These are phyloP conservation scores for Sodiomyces alkalinus DNA, from an alignment of 2,329 filamentous ascomycete species.

Conservation along the genomic window DNA sequence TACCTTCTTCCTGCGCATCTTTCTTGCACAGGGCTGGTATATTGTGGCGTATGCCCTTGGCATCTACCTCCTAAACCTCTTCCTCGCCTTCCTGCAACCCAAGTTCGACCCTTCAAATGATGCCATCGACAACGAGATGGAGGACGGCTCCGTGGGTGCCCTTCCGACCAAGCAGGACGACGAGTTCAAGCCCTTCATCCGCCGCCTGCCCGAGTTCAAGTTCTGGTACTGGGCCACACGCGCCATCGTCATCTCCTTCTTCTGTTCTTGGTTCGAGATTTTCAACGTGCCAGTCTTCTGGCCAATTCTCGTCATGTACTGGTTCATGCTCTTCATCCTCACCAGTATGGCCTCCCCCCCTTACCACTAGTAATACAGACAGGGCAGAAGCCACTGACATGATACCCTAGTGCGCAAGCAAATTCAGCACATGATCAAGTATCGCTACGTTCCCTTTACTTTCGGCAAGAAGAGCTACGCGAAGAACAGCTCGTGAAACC, in stretches of 20 bases:
- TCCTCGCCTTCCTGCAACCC: conserved; percentile 93
- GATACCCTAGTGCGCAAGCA: conserved; percentile 74
- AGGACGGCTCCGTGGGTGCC: conserved; percentile 69
- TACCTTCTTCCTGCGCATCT: conserved; percentile 77
- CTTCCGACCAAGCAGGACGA: conserved; percentile 93
- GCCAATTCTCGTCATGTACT: conserved; percentile 96
- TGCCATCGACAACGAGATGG: conserved; percentile 81
- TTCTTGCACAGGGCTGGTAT: conserved; percentile 94
- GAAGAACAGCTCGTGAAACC: conserved; percentile 38
- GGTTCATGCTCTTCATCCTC: conserved; percentile 89
- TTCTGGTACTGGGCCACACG: conserved; percentile 97
- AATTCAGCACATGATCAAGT: conserved; percentile 99
- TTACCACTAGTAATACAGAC: no score
- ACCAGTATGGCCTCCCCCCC: conserved; percentile 63
- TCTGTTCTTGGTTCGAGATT: conserved; percentile 83
- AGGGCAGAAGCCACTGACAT: no score
- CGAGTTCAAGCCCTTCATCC: conserved; percentile 95
- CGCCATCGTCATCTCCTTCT: conserved; percentile 67
- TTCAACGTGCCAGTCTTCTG: conserved; percentile 98
- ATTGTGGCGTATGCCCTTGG: conserved; percentile 96
- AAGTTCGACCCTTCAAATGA: conserved; percentile 98
- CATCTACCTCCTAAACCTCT: conserved; percentile 97
- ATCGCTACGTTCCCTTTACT: conserved; percentile 90
- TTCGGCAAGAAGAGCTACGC: conserved; percentile 76
- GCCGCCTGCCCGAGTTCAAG: conserved; percentile 95